These are phyloP conservation scores for Trichoderma orchidacearum DNA, from an alignment of 495 filamentous ascomycete species.

Conservation along the genomic window DNA sequence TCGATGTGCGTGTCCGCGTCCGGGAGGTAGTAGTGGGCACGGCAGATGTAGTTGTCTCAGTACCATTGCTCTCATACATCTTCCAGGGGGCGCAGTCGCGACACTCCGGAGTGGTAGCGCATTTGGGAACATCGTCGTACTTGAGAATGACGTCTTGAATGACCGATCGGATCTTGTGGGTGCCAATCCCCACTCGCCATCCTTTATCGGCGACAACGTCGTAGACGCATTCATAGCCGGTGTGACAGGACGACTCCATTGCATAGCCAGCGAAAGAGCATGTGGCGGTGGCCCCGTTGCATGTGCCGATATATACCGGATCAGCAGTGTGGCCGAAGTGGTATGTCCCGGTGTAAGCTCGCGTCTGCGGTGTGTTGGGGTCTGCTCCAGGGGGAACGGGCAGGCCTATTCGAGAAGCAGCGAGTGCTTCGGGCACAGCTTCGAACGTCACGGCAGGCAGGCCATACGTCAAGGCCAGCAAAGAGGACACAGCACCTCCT, in stretches of 20 bases:
- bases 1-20: constrained; percentile 61
- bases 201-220: constrained; percentile 82
- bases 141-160: constrained; percentile 72
- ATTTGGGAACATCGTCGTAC: constrained; percentile 68
- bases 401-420: constrained; percentile 72
- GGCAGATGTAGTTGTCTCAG: constrained; percentile 51
- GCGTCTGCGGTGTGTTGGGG: constrained; percentile 51
- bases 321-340: constrained; percentile 96
- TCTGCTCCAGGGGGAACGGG: constrained; percentile 70
- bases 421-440: constrained; percentile 77
- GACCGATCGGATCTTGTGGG: constrained; percentile 72
- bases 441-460: constrained; percentile 80
- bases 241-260: constrained; percentile 82
- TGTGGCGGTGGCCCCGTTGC: constrained; percentile 72
- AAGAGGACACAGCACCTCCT: constrained; percentile 70
- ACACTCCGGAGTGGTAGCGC: constrained; percentile 59
- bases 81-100: constrained; percentile 89
- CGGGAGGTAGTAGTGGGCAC: constrained; percentile 39
- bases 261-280: constrained; percentile 94
- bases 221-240: constrained; percentile 75
- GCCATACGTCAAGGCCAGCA: constrained; percentile 84
- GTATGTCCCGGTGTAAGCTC: constrained; percentile 63
- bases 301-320: constrained; percentile 86
- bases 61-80: constrained; percentile 80
- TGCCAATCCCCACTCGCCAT: constrained; percentile 75